Evolutionary conservation across 257 asterid species (phyloP), one percentile per base, ranked within the genome.

Genomic region (Fraxinus pennsylvanica): DNA sequence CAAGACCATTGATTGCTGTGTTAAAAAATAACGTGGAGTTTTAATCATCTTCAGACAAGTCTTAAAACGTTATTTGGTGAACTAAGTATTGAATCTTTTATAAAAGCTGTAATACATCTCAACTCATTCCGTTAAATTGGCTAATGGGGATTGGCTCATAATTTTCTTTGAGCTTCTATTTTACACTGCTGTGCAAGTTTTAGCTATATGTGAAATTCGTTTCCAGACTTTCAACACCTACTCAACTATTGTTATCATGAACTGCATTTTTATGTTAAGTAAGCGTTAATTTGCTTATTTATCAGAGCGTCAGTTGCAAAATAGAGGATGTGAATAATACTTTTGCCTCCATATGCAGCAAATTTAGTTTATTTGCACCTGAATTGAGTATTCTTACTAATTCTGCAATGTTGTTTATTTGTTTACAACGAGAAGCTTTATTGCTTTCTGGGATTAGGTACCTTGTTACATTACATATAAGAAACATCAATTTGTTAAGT

Each of bases 31-130:
- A 94, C 81, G 86, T 94, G 97, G 97, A 84, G 96, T 74, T 91
- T 97, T 12, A 92, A 92, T 0, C 88, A 94, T 3, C 97, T 97
- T 97, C 0, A 97, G 90, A 82, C 97, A 92, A 82, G 98, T 66
- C 91, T 92, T 30, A 96, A 96, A 1, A 91, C 91, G 54, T 90
- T 94, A 68, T 88, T 94, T 1, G 83, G 91, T 35, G 97, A 94
- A 74, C 76, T 94, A 7, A 84, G 33, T 32, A 32, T 32, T 32
- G 33, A 32, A 32, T 32, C 33, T 32, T 32, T 32, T 32, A 32
- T 32, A 32, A 32, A 32, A 32, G 3, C 33, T 32, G 33, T 3
- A 32, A 32, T 32, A 32, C 33, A 32, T 32, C 33, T 32, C 33
- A 32, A 32, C 33, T 32, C 33, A 32, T 32, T 32, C 3, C 3